phyloP scores from a whole-genome alignment of 1,139 yeast species.

The Eremothecium coryli region DNA sequence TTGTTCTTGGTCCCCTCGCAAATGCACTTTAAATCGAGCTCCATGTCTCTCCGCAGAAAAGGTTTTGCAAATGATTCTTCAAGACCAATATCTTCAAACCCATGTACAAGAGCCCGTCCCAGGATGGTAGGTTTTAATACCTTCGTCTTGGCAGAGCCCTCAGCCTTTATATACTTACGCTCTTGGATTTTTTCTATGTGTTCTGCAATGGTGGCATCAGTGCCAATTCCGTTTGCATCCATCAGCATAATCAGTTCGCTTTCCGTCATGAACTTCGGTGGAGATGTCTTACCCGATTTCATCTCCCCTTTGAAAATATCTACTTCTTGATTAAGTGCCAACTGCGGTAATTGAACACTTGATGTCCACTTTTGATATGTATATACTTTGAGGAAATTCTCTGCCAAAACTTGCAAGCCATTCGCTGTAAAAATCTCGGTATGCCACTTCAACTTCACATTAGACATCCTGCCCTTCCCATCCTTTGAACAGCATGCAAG shows the following conservation, averaged over 20 bases:
- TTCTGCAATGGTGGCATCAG: constrained; percentile 98
- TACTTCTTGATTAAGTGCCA: constrained; percentile 48
- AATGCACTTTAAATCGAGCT: constrained; percentile 54
- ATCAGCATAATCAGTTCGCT: constrained; percentile 83
- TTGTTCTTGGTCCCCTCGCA: constrained; percentile 54
- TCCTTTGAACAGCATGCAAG: constrained; percentile 89
- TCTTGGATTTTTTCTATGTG: constrained; percentile 74
- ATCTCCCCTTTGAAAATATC: constrained; percentile 47
- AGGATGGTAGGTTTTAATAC: constrained; percentile 66
- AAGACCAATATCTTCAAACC: constrained; percentile 71
- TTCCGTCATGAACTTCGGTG: constrained; percentile 83
- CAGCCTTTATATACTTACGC: constrained; percentile 52
- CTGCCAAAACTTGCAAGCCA: constrained; percentile 64
- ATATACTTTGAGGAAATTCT: constrained; percentile 73
- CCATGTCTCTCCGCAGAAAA: constrained; percentile 70
- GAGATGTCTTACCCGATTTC: constrained; percentile 64
- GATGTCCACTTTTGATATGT: constrained; percentile 75
- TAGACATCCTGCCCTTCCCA: constrained; percentile 68
- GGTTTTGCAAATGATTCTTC: constrained; percentile 82
- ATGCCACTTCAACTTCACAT: constrained; percentile 66
- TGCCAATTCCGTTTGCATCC: constrained; percentile 97
- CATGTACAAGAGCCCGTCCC: constrained; percentile 84
- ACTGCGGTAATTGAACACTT: constrained; percentile 54
- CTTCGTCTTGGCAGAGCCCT: constrained; percentile 29
- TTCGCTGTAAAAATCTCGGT: constrained; percentile 58